Evolutionary conservation across 1,139 yeast genomes (phyloP), one percentile per base, ranked within the genome.

Genomic region (Taiozyma sp.): DNA sequence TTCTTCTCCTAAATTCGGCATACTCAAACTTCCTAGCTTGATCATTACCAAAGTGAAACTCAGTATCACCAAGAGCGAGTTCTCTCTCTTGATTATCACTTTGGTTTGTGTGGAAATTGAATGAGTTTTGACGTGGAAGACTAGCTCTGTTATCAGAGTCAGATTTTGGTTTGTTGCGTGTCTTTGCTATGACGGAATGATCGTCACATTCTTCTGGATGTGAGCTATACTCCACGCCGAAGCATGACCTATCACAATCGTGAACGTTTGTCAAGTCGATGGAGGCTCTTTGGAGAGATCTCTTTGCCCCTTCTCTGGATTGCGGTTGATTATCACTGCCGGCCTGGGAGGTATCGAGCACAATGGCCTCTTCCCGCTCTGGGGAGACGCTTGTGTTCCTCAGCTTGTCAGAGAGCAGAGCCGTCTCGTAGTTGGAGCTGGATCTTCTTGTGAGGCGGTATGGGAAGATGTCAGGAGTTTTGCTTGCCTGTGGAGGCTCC

Each of bases 1-100:
- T 58, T 36, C 58, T 56, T 53, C 61, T 57, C 45, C 59, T 60
- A 45, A 54, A 60, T 28, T 58, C 59, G 13, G 56, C 58, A 27
- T 59, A 59, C 28, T 60, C 57, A 45, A 57, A 60, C n/a, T 49
- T 47, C 23, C 53, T 24, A 6, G 43, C 14, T 7, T 40, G 16
- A 13, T 40, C 41, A 38, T 12, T 38, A 38, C 24, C 41, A 12
- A 22, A 38, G 41, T 38, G 12, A 10, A 23, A 10, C 3, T 38
- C 41, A 19, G 41, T 4, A 3, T 38, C 41, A 8, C 41, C 41
- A 10, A 16, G 19, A 9, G 7, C 13, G 7, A 23, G 24, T 12
- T 12, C 41, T 16, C 2, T 38, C 14, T 38, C 41, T 10, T 5
- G 12, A 19, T 22, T 24, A 16, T 22, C 24, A 8, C 3, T 19